A percentile compares a stretch with the other conserved stretches of the same genome.
Evolutionary conservation across 129 eudicot genomes (phyloP).

Genomic region (Logfia minima): DNA sequence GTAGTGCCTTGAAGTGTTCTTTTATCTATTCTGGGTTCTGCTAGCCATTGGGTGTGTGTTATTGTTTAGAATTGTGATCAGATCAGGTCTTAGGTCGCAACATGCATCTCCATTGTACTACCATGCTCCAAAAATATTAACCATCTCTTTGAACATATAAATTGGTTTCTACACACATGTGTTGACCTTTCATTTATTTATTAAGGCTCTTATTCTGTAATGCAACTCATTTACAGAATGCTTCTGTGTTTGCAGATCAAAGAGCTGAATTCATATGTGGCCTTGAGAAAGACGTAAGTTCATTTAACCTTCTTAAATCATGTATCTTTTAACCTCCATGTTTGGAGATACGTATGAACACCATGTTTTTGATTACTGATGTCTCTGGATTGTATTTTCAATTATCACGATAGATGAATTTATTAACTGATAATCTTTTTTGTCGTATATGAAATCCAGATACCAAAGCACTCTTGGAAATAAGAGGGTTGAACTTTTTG

Average conservation of each 20-base stretch:
- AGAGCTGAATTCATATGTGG: slow-evolving; percentile 91
- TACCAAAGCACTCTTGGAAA: slow-evolving; percentile 91
- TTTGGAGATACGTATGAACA: neutral
- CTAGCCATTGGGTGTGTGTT: neutral
- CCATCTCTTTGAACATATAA: no score
- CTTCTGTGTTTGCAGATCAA: slow-evolving; percentile 81
- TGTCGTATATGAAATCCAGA: slow-evolving; percentile 41
- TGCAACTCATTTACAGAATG: neutral
- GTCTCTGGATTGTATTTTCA: no score
- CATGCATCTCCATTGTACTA: no score
- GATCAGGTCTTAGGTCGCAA: no score
- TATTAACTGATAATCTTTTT: neutral
- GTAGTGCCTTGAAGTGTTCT: neutral
- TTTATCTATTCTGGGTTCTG: neutral
- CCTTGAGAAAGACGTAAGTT: slow-evolving; percentile 96
- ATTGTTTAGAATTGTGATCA: no score
- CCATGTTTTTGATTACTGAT: neutral
- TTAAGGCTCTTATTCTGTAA: neutral
- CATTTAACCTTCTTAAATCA: slow-evolving; percentile 5
- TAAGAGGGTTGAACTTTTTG: slow-evolving; percentile 95
- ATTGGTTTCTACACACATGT: neutral
- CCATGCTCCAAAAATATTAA: no score
- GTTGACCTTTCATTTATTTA: slow-evolving; percentile 8
- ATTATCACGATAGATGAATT: no score
- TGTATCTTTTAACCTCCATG: neutral